Evolutionary conservation across 129 eudicot species (phyloP).

Genomic region (Cynara cardunculus): DNA sequence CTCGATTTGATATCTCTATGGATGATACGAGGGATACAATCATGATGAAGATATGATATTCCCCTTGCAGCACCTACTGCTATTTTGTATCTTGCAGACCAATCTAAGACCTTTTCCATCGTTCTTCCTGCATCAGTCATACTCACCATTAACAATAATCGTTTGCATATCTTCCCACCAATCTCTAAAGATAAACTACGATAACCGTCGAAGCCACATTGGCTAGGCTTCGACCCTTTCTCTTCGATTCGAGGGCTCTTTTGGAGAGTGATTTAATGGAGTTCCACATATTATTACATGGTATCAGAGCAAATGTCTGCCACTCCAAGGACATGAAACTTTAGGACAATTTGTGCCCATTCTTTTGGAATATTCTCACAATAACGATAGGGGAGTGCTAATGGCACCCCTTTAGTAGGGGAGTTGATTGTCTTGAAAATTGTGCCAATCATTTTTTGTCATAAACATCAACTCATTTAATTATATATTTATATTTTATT

Average conservation of each 20-base stretch:
- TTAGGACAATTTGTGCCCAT: neutral
- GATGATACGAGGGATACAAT: constrained; percentile 89
- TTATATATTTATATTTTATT: too few relatives aligned
- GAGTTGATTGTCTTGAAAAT: too few relatives aligned
- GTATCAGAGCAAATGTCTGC: neutral
- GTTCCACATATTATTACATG: neutral
- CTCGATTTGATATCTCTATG: constrained; percentile 94
- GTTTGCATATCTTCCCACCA: neutral
- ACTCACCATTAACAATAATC: neutral
- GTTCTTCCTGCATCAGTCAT: constrained; percentile 52
- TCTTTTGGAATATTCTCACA: neutral
- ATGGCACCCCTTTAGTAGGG: too few relatives aligned
- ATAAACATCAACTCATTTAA: too few relatives aligned
- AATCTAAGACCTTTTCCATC: constrained; percentile 47
- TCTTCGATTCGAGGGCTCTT: neutral
- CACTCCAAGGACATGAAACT: neutral
- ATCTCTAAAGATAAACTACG: neutral
- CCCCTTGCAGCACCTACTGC: constrained; percentile 99
- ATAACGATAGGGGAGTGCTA: too few relatives aligned
- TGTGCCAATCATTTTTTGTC: too few relatives aligned
- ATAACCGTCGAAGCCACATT: neutral
- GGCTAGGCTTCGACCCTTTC: neutral
- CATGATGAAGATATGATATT: constrained; percentile 90
- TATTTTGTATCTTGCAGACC: constrained; percentile 86
- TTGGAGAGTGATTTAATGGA: neutral